A percentile compares a stretch with the other conserved stretches of the same genome.
phyloP scores from a whole-genome alignment of 2,329 filamentous ascomycete genomes.

The Aspergillus fumigatus region DNA sequence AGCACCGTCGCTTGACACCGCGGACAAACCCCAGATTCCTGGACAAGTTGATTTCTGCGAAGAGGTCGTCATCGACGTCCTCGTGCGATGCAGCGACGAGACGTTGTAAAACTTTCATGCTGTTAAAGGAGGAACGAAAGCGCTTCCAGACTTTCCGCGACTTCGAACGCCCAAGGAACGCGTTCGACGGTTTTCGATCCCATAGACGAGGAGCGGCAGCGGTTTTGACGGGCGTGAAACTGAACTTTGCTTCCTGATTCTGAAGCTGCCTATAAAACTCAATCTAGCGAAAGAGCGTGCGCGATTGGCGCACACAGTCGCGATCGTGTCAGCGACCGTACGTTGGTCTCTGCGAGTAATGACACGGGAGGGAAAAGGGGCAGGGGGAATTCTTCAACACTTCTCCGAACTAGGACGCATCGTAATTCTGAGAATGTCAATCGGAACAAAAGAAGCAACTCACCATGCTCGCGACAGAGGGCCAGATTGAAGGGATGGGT shows the following conservation, averaged over 20 bases:
- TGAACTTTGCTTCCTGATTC: constrained; percentile 26
- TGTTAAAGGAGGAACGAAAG: constrained; percentile 33
- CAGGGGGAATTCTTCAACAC: background rate
- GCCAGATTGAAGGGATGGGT: background rate
- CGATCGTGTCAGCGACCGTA: background rate
- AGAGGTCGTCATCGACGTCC: constrained; percentile 19
- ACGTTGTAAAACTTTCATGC: constrained; percentile 28
- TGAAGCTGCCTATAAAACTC: background rate
- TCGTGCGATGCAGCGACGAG: constrained; percentile 15
- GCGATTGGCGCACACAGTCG: background rate
- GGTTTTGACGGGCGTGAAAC: constrained; percentile 40
- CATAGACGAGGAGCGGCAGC: constrained; percentile 36
- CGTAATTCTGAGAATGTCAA: background rate
- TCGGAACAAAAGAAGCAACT: background rate
- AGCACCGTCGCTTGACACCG: constrained; percentile 34
- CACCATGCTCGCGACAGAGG: constrained; percentile 5
- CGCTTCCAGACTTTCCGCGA: constrained; percentile 46
- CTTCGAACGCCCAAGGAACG: constrained; percentile 35
- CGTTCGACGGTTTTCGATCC: constrained; percentile 43
- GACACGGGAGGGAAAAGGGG: background rate
- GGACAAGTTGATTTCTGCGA: constrained; percentile 32
- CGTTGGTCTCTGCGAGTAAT: background rate
- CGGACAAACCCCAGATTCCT: constrained; percentile 25
- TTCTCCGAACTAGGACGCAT: background rate
- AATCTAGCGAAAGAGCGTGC: background rate